Conservation (phyloP, 2,329 filamentous ascomycete species). For the Cryoendolithus antarcticus region DNA sequence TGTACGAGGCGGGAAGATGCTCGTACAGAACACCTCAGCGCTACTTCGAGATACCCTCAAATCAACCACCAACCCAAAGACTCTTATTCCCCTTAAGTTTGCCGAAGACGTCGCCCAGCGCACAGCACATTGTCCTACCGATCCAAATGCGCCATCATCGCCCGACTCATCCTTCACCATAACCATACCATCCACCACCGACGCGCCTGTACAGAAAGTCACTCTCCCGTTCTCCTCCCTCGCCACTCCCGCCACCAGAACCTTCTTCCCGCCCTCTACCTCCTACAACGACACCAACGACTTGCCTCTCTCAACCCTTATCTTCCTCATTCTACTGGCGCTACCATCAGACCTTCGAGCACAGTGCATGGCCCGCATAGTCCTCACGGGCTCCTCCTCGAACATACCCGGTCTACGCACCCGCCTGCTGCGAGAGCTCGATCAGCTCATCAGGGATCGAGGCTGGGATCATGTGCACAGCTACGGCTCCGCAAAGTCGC, state of each 20-base stretch:
- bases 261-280: slow-evolving; percentile 53
- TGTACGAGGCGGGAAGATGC: slow-evolving; percentile 58
- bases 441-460: slow-evolving; percentile 44
- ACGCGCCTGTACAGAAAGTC: slow-evolving; percentile 1
- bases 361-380: slow-evolving; percentile 75
- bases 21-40: slow-evolving; percentile 58
- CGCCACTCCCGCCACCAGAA: slow-evolving; percentile 60
- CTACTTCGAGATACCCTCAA: slow-evolving; percentile 41
- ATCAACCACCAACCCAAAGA: slow-evolving; percentile 18
- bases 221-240: slow-evolving; percentile 42
- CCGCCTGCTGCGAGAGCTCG: slow-evolving; percentile 65
- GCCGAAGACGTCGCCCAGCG: slow-evolving; percentile 68
- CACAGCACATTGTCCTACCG: slow-evolving; percentile 53
- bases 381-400: slow-evolving; percentile 74
- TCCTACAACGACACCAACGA: slow-evolving; percentile 62
- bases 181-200: slow-evolving; percentile 22
- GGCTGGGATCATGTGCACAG: slow-evolving; percentile 71
- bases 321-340: slow-evolving; percentile 63
- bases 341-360: slow-evolving; percentile 73
- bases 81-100: slow-evolving; percentile 48
- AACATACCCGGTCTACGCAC: slow-evolving; percentile 66
- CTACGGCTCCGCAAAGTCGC: slow-evolving; percentile 40
- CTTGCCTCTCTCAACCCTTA: slow-evolving; percentile 59
- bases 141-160: no score
- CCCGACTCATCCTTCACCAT: slow-evolving; percentile 10